Percentiles rank a stretch among this genome's conserved stretches.
Evolutionary conservation across 2,329 filamentous ascomycete species (phyloP).

Genomic region (Reticulascus tulasneorum): DNA sequence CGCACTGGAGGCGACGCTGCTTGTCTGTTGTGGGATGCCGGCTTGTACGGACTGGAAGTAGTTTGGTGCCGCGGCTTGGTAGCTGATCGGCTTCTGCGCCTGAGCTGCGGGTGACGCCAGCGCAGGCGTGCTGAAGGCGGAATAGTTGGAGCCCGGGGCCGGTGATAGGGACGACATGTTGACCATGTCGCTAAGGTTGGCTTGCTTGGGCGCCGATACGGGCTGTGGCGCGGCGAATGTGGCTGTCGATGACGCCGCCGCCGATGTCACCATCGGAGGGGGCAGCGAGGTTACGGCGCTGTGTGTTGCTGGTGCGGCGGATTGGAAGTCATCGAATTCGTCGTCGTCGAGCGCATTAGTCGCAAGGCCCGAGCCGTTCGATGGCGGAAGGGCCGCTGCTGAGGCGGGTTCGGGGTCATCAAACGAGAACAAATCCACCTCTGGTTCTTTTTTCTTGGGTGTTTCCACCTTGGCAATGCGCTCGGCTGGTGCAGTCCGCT

Average conservation of each 20-base stretch:
- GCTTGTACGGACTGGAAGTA: slow-evolving; percentile 84
- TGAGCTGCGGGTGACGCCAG: slow-evolving; percentile 36
- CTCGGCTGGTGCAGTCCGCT: slow-evolving; percentile 43
- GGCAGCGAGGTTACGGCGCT: slow-evolving; percentile 43
- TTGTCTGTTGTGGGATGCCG: slow-evolving; percentile 19
- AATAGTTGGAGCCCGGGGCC: slow-evolving; percentile 60
- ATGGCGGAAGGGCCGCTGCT: slow-evolving; percentile 36
- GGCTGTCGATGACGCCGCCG: slow-evolving; percentile 51
- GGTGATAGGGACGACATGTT: slow-evolving; percentile 79
- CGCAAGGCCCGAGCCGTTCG: slow-evolving; percentile 42
- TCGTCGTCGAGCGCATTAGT: slow-evolving; percentile 53
- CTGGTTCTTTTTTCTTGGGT: slow-evolving; percentile 80
- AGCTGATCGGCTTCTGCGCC: slow-evolving; percentile 56
- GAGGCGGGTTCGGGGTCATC: slow-evolving; percentile 65
- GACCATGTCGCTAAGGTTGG: slow-evolving; percentile 75
- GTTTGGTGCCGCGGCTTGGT: slow-evolving; percentile 79
- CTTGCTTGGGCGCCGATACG: slow-evolving; percentile 75
- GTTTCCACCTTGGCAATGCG: slow-evolving; percentile 57
- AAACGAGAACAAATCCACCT: slow-evolving; percentile 89
- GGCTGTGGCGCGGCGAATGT: slow-evolving; percentile 82
- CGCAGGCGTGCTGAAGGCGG: slow-evolving; percentile 53
- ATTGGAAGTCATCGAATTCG: slow-evolving; percentile 97
- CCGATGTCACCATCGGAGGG: slow-evolving; percentile 45
- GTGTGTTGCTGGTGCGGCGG: slow-evolving; percentile 61
- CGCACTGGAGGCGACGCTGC: slow-evolving; percentile 26